Evolutionary conservation across 2,329 filamentous ascomycete genomes (phyloP).

Genomic region (Pseudogymnoascus sp.): DNA sequence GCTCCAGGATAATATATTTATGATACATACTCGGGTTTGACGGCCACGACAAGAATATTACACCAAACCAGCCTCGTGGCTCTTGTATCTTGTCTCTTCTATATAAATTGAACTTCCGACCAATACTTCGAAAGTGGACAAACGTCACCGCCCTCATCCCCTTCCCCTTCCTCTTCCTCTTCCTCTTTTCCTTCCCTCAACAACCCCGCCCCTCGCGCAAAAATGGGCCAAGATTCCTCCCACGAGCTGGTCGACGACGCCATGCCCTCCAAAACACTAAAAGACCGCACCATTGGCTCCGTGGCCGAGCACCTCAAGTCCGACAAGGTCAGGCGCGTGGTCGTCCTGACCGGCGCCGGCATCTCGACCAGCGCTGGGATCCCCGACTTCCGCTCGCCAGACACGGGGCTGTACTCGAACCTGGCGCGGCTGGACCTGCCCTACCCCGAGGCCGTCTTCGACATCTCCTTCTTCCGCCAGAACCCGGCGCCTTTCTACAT

Average conservation of each 20-base stretch:
- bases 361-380: constrained; percentile 72
- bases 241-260: constrained; percentile 51
- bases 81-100: not conserved
- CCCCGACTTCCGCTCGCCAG: constrained; percentile 88
- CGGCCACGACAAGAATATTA: not conserved
- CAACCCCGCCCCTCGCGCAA: constrained; percentile 26
- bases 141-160: not conserved
- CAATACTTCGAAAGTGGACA: not conserved
- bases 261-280: constrained; percentile 51
- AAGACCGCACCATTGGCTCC: constrained; percentile 59
- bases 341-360: constrained; percentile 85
- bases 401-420: constrained; percentile 89
- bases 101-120: not conserved
- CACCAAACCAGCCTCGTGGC: not conserved
- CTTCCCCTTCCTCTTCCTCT: not conserved
- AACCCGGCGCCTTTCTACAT: constrained; percentile 88
- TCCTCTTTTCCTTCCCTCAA: not conserved
- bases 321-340: constrained; percentile 59
- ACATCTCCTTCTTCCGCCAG: constrained; percentile 76
- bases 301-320: constrained; percentile 74
- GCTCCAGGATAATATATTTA: not conserved
- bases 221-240: constrained; percentile 83
- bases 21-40: not conserved
- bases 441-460: constrained; percentile 87
- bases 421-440: constrained; percentile 78